Base-by-base conservation (phyloP, 441 rosid genomes). In the Erodium moschatum region DNA sequence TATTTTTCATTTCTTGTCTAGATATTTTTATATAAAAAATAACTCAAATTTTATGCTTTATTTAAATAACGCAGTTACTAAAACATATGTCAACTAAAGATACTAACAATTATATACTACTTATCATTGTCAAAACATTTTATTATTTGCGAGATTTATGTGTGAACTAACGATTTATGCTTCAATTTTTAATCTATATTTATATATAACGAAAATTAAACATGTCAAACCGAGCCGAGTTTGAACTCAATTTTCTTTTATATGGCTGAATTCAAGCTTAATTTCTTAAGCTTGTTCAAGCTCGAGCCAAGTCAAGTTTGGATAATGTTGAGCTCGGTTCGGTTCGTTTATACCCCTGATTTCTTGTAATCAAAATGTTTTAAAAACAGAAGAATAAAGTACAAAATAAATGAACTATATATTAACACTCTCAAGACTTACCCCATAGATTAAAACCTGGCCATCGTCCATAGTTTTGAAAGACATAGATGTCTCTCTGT, bases 391-490 rank as follows among this genome's bases (percentile, higher is more conserved):
- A 62, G 6, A 11, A 24, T 11, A 21, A 62, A 27, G 13, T 4
- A 58, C 3, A 8, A 0, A 0, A 19, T 58, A 58, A 62, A 62
- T 62, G 27, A 58, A 58, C 63, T 9, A 58, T 8, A 58, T 58
- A 19, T 20, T 2, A 18, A 58, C 19, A 35, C 40, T 35, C 40
- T 24, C 66, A 15, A 29, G 19, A 68, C 99, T 79, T 72, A 94
- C 99, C 38, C 86, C 89, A 20, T 91, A 95, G 64, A 91, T 79
- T 67, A 87, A 85, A 73, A 95, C 99, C 81, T 85, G 95, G 67
- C 97, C 99, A 76, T 95, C 98, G 75, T 89, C 96, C 97, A 91
- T 95, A 6, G 97, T 92, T 82, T 95, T 95, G 82, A 95, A 92
- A 40, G 97, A 87, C 96, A 92, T 89, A 29, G 97, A 88, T 52